These are phyloP conservation scores for Apiotrichum mycotoxinovorans DNA, from an alignment of 1,284 basidiomycete species.

Conservation along the genomic window DNA sequence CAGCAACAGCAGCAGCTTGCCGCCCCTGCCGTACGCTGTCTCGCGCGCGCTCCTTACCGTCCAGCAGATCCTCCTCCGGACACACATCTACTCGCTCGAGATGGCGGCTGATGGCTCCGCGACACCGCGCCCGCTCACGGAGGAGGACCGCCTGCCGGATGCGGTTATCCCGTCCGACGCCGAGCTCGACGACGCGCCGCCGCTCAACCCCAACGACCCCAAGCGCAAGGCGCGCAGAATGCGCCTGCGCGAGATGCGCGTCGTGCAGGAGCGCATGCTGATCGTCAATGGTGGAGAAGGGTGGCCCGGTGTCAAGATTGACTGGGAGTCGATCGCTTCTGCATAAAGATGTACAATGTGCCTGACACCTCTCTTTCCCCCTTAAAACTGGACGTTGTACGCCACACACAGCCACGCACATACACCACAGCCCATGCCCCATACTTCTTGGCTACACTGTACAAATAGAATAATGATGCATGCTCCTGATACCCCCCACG, in stretches of 20 bases:
- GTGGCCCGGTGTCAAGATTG: constrained; percentile 35
- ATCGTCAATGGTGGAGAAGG: constrained; percentile 32
- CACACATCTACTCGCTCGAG: constrained; percentile 56
- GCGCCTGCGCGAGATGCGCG: constrained; percentile 72
- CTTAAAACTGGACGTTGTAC: neutral
- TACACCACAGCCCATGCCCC: neutral
- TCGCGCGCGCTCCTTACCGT: constrained; percentile 74
- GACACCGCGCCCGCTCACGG: constrained; percentile 28
- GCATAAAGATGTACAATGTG: neutral
- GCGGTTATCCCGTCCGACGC: constrained; percentile 58
- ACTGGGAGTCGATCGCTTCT: constrained; percentile 27
- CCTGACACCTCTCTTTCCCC: too few species aligned
- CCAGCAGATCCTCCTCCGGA: constrained; percentile 73
- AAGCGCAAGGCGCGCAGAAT: constrained; percentile 66
- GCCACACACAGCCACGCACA: neutral
- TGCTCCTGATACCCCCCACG: neutral
- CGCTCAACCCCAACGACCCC: constrained; percentile 54
- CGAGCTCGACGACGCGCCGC: constrained; percentile 59
- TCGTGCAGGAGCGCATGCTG: constrained; percentile 65
- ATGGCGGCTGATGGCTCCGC: constrained; percentile 19
- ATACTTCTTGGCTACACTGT: neutral
- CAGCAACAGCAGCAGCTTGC: neutral
- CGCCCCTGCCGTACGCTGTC: constrained; percentile 59
- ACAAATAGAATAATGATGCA: constrained; percentile 3
- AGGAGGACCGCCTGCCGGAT: neutral